A percentile compares a stretch with the other conserved stretches of the same genome.
These are phyloP conservation scores for Bassia scoparia DNA, from an alignment of 148 eudicot species.

Conservation along the genomic window DNA sequence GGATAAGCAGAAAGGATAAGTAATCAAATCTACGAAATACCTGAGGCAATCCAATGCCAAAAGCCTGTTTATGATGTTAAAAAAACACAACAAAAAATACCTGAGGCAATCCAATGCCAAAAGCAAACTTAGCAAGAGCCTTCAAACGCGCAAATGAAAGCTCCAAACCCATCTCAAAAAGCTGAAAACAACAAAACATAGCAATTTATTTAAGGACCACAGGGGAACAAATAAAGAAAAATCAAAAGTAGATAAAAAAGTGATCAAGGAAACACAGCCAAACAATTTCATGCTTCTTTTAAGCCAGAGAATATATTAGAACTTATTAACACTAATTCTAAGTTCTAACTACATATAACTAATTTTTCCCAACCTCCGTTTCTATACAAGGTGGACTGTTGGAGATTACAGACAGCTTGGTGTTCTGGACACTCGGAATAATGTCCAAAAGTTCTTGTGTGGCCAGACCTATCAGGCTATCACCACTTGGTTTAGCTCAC, in stretches of 20 bases:
- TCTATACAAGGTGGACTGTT: too few relatives aligned
- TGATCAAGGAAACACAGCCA: not conserved
- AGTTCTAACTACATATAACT: too few relatives aligned
- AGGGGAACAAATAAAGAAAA: not conserved
- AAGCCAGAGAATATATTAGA: not conserved
- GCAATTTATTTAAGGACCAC: not conserved
- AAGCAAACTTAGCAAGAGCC: conserved; percentile 95
- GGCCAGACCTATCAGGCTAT: too few relatives aligned
- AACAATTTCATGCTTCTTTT: not conserved
- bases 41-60: not conserved
- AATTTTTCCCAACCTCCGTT: too few relatives aligned
- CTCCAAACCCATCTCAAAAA: conserved; percentile 98
- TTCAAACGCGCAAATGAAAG: conserved; percentile 90
- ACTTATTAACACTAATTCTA: too few relatives aligned
- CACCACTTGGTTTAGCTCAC: too few relatives aligned
- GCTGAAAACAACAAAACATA: conserved; percentile 41
- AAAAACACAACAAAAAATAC: conserved; percentile 31
- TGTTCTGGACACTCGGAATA: too few relatives aligned
- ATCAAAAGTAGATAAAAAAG: too few relatives aligned
- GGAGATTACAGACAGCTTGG: too few relatives aligned
- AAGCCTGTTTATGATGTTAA: not conserved
- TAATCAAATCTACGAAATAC: not conserved
- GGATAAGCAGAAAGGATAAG: too few relatives aligned
- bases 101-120: conserved; percentile 94
- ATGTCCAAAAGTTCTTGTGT: too few relatives aligned